Base-by-base conservation (phyloP, 345 rosid genomes). In the Mercurialis annua region DNA sequence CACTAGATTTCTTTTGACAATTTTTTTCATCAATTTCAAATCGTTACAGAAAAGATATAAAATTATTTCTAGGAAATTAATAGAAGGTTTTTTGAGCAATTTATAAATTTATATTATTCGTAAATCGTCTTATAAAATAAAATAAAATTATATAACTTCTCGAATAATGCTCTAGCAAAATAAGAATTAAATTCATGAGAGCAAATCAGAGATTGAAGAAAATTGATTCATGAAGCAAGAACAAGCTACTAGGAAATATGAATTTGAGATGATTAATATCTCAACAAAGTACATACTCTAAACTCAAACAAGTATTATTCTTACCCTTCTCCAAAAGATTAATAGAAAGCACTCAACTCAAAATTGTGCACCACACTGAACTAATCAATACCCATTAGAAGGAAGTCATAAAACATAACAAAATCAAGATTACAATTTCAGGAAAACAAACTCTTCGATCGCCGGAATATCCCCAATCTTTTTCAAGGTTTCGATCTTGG, bases 381-480 rank as follows among this genome's bases (percentile, higher is more conserved):
- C 58, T 24, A 53, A 58, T 69, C n/a, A 64, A 43, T 57, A 49
- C 68, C 53, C 73, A 47, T 23, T 36, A 40, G 27, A 24, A 23
- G 30, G 18, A 2, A 42, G 47, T 51, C n/a, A n/a, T n/a, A n/a
- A 59, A 36, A 14, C 9, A 1, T 9, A 20, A 11, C 2, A 40
- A 1, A 10, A 24, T 6, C 30, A 14, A 24, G 24, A 43, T 55
- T 74, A 74, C 65, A 74, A 33, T 62, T 69, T 69, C 26, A 74
- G 70, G 62, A 74, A 74, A 24, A 74, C 70, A 4, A 74, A 69
- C 56, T 74, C 78, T 24, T 74, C 73, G n/a, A 74, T n/a, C 11
- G 78, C 74, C 7, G 71, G 61, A 47, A 69, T 59, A 2, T 51
- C 66, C 3, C 78, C 78, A 4, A 74, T 74, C 73, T 43, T 69